Percentiles rank a stretch among this genome's conserved stretches.
phyloP scores from a whole-genome alignment of 2,329 filamentous ascomycete species.

The Ophiostoma ulmi region DNA sequence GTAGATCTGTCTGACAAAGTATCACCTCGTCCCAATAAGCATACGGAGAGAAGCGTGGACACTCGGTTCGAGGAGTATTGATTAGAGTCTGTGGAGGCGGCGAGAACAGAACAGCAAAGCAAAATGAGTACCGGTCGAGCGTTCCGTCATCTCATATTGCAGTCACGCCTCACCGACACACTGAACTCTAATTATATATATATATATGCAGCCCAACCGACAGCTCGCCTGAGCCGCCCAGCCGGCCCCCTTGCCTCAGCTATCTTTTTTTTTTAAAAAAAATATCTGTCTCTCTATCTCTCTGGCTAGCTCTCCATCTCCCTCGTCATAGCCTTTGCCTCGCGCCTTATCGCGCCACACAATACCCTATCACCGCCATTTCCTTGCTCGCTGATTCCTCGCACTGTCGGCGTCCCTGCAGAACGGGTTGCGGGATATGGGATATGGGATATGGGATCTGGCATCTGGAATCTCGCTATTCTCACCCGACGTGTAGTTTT shows the following conservation, averaged over 20 bases:
- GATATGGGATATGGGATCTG: background rate
- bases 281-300: background rate
- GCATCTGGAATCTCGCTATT: background rate
- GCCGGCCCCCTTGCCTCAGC: background rate
- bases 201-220: background rate
- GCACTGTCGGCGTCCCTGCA: conserved; percentile 8
- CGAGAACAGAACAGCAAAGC: background rate
- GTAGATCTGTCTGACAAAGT: background rate
- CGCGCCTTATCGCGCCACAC: background rate
- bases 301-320: background rate
- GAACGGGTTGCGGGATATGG: background rate
- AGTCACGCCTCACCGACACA: too few species aligned
- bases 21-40: background rate
- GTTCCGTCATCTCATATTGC: background rate
- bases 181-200: too few species aligned
- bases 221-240: background rate
- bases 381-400: conserved; percentile 5
- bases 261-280: background rate
- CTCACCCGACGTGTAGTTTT: background rate
- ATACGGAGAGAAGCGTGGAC: too few species aligned
- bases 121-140: background rate
- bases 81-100: background rate
- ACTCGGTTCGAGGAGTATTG: too few species aligned
- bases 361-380: background rate
- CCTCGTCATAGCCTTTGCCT: background rate